phyloP scores from a whole-genome alignment of 352 stramenopile genomes.

The Globisporangium ultimum region DNA sequence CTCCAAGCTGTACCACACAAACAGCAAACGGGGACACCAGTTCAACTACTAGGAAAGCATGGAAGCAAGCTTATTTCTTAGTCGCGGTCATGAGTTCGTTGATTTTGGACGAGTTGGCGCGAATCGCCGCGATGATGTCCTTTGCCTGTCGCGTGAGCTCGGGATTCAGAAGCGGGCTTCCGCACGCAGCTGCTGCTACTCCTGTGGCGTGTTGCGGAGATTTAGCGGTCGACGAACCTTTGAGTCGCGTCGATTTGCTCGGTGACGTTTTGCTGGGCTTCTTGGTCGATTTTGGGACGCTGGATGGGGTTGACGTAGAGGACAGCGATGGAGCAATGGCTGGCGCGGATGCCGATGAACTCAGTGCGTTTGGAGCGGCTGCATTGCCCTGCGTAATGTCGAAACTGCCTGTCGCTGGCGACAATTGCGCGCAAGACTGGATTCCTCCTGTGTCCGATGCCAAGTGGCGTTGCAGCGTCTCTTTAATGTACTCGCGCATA shows the following conservation, averaged over 20 bases:
- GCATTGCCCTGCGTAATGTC: neutral
- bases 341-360: slow-evolving; percentile 20
- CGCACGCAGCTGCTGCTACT: neutral
- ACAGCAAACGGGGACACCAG: neutral
- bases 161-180: slow-evolving; percentile 37
- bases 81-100: slow-evolving; percentile 49
- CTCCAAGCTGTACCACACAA: neutral
- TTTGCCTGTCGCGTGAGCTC: slow-evolving; percentile 53
- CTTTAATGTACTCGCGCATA: slow-evolving; percentile 67
- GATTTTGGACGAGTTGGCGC: slow-evolving; percentile 72
- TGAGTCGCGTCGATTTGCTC: slow-evolving; percentile 9
- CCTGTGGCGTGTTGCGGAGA: neutral
- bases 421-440: slow-evolving; percentile 9
- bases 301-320: slow-evolving; percentile 1
- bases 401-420: neutral
- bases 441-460: neutral
- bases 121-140: slow-evolving; percentile 54
- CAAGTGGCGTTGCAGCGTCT: slow-evolving; percentile 48
- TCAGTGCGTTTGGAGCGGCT: neutral
- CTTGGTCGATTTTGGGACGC: slow-evolving; percentile 3
- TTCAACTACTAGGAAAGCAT: too few relatives aligned
- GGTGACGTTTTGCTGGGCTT: slow-evolving; percentile 13
- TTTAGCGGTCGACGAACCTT: slow-evolving; percentile 1
- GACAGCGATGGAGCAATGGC: slow-evolving; percentile 2
- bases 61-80: neutral